Conservation (phyloP, 176 grass and related monocot genomes). For the Musa acuminata region DNA sequence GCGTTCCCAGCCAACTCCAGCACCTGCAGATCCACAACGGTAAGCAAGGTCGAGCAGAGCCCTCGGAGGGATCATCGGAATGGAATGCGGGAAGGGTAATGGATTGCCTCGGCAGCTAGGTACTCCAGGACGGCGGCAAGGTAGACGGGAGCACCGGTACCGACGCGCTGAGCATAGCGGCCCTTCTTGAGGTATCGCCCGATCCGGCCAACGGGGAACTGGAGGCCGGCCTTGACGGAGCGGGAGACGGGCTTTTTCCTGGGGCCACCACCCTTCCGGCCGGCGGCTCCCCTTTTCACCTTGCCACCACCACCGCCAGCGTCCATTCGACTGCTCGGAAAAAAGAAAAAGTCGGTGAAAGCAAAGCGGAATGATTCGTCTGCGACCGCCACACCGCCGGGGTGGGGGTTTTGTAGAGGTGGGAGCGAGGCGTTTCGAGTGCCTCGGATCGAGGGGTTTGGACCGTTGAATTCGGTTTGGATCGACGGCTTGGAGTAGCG, state of each 20-base stretch:
- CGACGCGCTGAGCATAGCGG: slow-evolving; percentile 45
- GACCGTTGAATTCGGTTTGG: not conserved
- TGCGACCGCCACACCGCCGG: not conserved
- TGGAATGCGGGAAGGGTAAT: not conserved
- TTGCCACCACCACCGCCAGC: not conserved
- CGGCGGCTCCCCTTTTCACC: slow-evolving; percentile 10
- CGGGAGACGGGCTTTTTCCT: slow-evolving; percentile 74
- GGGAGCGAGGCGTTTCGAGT: not conserved
- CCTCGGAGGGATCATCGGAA: not conserved
- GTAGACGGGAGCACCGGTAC: slow-evolving; percentile 23
- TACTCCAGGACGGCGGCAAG: slow-evolving; percentile 25
- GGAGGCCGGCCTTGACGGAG: slow-evolving; percentile 76
- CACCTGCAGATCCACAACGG: not conserved
- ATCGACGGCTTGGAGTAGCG: not conserved
- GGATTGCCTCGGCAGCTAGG: slow-evolving; percentile 32
- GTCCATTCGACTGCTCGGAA: not conserved
- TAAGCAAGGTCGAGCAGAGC: too few species aligned
- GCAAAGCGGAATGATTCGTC: too few species aligned
- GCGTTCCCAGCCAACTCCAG: not conserved
- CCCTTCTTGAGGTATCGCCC: slow-evolving; percentile 66
- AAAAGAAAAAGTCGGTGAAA: not conserved
- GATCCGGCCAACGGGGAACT: slow-evolving; percentile 72
- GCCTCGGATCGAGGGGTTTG: not conserved
- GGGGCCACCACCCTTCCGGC: slow-evolving; percentile 30
- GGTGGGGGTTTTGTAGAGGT: not conserved